These are phyloP conservation scores for Paecilomyces fulvus DNA, from an alignment of 2,329 filamentous ascomycete genomes.

Conservation along the genomic window DNA sequence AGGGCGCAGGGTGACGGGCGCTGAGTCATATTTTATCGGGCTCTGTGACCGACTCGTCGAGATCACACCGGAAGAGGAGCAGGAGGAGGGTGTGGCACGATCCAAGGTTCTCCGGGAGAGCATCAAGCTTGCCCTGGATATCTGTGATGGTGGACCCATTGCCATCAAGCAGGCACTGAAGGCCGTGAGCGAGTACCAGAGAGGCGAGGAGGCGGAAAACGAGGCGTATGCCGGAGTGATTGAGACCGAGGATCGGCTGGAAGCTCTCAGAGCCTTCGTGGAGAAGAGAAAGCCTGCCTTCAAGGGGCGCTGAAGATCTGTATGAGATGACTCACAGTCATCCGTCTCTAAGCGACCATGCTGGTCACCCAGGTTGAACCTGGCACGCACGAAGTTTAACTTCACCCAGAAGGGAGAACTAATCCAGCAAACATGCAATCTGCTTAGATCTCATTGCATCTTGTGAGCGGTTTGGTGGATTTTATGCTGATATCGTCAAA, in stretches of 20 bases:
- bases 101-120: conserved; percentile 65
- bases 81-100: conserved; percentile 51
- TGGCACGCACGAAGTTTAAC: background rate
- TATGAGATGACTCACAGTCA: background rate
- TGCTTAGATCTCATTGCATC: background rate
- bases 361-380: background rate
- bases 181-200: conserved; percentile 61
- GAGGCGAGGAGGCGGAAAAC: conserved; percentile 70
- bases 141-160: conserved; percentile 82
- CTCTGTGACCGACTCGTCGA: conserved; percentile 86
- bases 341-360: background rate
- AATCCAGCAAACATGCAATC: background rate
- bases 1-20: conserved; percentile 70
- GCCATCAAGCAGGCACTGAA: conserved; percentile 70
- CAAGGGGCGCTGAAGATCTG: conserved; percentile 43
- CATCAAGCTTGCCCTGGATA: conserved; percentile 69
- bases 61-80: conserved; percentile 49
- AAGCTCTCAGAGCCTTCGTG: conserved; percentile 78
- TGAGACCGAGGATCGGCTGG: conserved; percentile 73
- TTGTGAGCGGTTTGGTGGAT: background rate
- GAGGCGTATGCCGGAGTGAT: conserved; percentile 78
- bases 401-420: background rate
- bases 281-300: conserved; percentile 67
- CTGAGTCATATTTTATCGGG: conserved; percentile 86
- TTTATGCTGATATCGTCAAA: background rate